These are phyloP conservation scores for Paecilomyces niveus DNA, from an alignment of 2,329 filamentous ascomycete genomes.

Conservation along the genomic window DNA sequence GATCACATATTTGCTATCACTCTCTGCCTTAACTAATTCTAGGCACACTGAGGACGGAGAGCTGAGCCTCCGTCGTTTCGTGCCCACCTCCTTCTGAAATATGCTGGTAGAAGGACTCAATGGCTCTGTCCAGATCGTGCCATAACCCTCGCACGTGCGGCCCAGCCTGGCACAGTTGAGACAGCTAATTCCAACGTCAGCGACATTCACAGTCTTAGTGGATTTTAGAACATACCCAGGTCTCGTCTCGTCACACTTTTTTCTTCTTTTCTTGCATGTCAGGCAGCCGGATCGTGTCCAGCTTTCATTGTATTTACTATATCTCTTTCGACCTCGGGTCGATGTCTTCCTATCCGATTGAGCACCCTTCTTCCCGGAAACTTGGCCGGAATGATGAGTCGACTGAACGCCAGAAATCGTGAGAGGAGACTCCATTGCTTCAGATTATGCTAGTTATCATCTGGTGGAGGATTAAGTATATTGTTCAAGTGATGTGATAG, in stretches of 20 bases:
- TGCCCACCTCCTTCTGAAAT: slow-evolving; percentile 15
- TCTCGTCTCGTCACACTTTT: slow-evolving; percentile 32
- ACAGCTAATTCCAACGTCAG: slow-evolving; percentile 17
- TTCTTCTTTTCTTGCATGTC: slow-evolving; percentile 32
- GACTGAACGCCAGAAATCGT: neutral
- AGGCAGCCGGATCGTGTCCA: slow-evolving; percentile 34
- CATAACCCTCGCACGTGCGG: slow-evolving; percentile 30
- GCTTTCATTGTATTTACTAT: slow-evolving; percentile 13
- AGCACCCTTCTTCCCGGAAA: neutral
- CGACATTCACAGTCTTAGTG: neutral
- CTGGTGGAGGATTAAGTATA: neutral
- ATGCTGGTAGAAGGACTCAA: slow-evolving; percentile 23
- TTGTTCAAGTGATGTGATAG: neutral
- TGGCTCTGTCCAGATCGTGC: slow-evolving; percentile 28
- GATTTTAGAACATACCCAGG: slow-evolving; percentile 19
- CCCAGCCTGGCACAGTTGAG: slow-evolving; percentile 26
- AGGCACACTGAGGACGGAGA: slow-evolving; percentile 4
- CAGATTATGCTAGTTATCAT: neutral
- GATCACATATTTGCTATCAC: neutral
- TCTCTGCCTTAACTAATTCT: neutral
- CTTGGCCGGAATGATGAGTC: neutral
- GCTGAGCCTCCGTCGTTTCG: slow-evolving; percentile 16
- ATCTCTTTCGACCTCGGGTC: slow-evolving; percentile 8
- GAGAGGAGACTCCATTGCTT: neutral
- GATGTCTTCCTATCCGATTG: slow-evolving; percentile 10